Base-by-base conservation (phyloP, 2,329 filamentous ascomycete species). In the Microsporum audouinii region DNA sequence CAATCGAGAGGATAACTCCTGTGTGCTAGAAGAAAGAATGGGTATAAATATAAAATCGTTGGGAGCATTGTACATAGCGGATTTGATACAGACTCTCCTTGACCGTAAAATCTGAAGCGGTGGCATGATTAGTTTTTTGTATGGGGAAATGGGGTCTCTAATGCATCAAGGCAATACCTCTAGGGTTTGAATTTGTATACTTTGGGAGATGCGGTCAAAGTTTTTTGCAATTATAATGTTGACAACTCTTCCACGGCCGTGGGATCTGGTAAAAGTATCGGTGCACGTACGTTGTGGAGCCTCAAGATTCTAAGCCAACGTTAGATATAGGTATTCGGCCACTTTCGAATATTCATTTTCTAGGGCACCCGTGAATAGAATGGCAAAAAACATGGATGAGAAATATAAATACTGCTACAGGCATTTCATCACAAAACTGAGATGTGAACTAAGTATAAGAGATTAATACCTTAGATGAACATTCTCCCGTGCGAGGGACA, bases 191-290 rank as follows among this genome's bases (percentile, higher is more conserved):
- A 94, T 86, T 74, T 99, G 94, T 8, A 97, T 85, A 60, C 84
- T 82, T 39, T 84, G 80, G n/a, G 82, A 81, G 0, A 89, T 88
- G 58, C 78, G 77, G 71, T 96, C 85, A 59, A 97, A 83, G 70
- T 95, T 84, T 66, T 85, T 88, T 1, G 88, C 89, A 59, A 99
- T 82, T 27, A 97, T 79, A 8, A 96, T 80, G 73, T 95, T 91
- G 64, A 90, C 88, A 65, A 95, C 88, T 59, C 79, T 79, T 57
- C 75, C 76, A 61, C 75, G 76, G 62, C 82, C 79, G 36, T 47
- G 23, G 3, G 34, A 27, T 7, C 8, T n/a, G 31, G 10, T 23
- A 17, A 31, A 36, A n/a, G 10, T 12, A 23, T 31, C 31, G 31
- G 14, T n/a, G 12, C 23, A 27, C 10, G 10, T n/a, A 34, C 51